Evolutionary conservation across 371 early-diverging fungal species (phyloP).

Genomic region (Cokeromyces recurvatus): DNA sequence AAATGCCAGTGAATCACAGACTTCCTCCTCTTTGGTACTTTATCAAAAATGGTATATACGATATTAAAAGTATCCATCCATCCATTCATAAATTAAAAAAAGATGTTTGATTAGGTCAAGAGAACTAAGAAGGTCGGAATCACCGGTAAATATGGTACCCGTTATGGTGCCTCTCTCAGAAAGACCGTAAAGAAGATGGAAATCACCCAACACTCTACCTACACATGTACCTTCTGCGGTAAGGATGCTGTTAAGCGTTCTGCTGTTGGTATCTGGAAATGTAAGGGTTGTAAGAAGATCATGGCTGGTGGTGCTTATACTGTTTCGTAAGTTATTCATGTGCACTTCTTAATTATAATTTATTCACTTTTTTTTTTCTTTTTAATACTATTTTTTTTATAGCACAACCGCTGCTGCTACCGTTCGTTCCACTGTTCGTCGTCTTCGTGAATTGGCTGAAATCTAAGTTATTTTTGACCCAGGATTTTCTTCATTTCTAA

Average conservation of each 20-base stretch:
- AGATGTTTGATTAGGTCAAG: constrained; percentile 66
- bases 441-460: constrained; percentile 95
- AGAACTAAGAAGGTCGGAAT: constrained; percentile 99
- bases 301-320: constrained; percentile 99
- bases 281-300: constrained; percentile 95
- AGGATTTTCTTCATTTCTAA: background rate
- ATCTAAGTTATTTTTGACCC: too few species aligned
- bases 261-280: constrained; percentile 99
- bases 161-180: constrained; percentile 99
- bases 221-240: constrained; percentile 99
- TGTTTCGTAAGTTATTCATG: constrained; percentile 71
- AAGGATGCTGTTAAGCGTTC: constrained; percentile 95
- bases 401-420: constrained; percentile 91
- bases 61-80: constrained; percentile 14
- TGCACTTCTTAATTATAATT: background rate
- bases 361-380: background rate
- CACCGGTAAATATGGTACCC: constrained; percentile 99
- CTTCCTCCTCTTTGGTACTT: constrained; percentile 19
- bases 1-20: too few species aligned
- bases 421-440: constrained; percentile 92
- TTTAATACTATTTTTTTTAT: constrained; percentile 1
- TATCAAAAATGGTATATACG: constrained; percentile 12
- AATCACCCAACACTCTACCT: constrained; percentile 99
- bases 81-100: constrained; percentile 8
- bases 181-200: constrained; percentile 99